Percentiles rank a stretch among this genome's conserved stretches.
Conservation (phyloP, 176 grass and related monocot genomes). For the Rhynchospora breviuscula region DNA sequence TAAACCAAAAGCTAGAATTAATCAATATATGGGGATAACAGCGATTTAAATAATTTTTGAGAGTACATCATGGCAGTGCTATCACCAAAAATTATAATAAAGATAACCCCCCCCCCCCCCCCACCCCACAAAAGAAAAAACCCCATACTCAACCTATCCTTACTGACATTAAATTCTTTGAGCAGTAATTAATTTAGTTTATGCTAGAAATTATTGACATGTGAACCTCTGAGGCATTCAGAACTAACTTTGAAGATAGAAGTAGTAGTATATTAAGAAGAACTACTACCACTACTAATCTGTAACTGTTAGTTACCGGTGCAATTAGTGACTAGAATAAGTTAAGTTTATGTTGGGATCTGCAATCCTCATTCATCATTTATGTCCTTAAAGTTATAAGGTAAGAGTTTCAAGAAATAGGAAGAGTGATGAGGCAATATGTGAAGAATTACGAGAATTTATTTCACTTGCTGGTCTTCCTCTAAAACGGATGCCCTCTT, state of each 20-base stretch:
- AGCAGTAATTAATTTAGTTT: background rate
- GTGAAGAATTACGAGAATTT: constrained; percentile 32
- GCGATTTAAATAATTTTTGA: background rate
- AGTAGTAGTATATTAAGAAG: background rate
- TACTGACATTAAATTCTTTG: background rate
- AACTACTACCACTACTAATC: background rate
- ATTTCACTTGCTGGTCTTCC: constrained; percentile 27
- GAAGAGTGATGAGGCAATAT: constrained; percentile 29
- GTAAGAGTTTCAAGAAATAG: constrained; percentile 14
- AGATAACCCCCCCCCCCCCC: too few relatives aligned
- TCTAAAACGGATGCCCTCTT: constrained; percentile 19
- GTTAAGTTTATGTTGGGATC: background rate
- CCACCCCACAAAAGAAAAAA: too few relatives aligned
- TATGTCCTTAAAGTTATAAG: constrained; percentile 5
- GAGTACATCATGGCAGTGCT: background rate
- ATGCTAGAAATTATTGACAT: background rate
- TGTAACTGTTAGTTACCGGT: background rate
- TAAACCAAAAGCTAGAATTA: background rate
- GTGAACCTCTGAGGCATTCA: background rate
- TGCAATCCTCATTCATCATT: background rate
- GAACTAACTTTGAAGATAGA: background rate
- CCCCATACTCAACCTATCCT: background rate
- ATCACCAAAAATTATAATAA: too few relatives aligned
- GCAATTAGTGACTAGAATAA: background rate
- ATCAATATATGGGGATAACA: background rate